These are phyloP conservation scores for Pseudozyma tsukubaensis DNA, from an alignment of 1,284 basidiomycete species.

Conservation along the genomic window DNA sequence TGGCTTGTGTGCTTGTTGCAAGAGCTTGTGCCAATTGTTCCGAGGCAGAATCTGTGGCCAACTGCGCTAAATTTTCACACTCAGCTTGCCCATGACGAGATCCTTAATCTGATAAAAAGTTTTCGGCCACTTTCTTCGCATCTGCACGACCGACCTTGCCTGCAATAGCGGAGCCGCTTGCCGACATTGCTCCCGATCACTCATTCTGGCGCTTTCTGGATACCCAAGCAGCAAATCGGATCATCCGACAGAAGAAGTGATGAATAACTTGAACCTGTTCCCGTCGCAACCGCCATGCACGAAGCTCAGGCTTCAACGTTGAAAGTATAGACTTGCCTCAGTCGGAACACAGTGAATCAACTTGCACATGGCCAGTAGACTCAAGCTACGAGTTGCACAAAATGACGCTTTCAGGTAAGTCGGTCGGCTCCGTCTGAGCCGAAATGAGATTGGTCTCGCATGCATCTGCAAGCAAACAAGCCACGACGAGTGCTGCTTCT, in stretches of 20 bases:
- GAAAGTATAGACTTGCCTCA: too few relatives aligned
- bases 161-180: neutral
- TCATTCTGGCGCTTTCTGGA: neutral
- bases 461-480: constrained; percentile 1
- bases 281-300: constrained; percentile 8
- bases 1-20: neutral
- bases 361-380: neutral
- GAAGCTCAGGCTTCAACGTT: neutral
- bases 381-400: neutral
- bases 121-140: constrained; percentile 1
- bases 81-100: constrained; percentile 10
- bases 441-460: constrained; percentile 7
- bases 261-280: neutral
- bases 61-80: constrained; percentile 15
- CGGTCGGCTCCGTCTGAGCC: constrained; percentile 17
- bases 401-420: neutral
- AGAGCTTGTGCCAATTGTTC: neutral
- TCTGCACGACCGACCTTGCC: neutral
- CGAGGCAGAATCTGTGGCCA: neutral
- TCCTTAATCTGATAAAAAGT: constrained; percentile 36
- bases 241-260: neutral
- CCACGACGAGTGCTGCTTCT: constrained; percentile 3
- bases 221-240: constrained; percentile 1
- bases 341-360: too few relatives aligned
- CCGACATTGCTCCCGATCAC: constrained; percentile 2